These are phyloP conservation scores for Nigrospora osmanthi DNA, from an alignment of 2,329 filamentous ascomycete genomes.

Conservation along the genomic window DNA sequence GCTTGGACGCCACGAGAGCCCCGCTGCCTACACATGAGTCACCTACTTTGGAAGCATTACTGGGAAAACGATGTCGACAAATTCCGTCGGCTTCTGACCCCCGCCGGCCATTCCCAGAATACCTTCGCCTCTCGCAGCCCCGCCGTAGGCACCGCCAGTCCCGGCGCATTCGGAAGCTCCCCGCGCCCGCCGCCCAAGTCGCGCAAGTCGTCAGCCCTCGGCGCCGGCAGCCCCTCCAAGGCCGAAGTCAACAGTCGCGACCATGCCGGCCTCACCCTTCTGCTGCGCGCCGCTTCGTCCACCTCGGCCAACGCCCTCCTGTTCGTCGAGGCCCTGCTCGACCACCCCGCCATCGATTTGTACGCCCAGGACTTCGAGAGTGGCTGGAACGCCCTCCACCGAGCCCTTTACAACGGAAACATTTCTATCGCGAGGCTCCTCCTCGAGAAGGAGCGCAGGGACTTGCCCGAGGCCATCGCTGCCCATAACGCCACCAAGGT, in stretches of 20 bases:
- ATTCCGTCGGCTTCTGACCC: constrained; percentile 83
- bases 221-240: constrained; percentile 35
- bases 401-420: constrained; percentile 85
- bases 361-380: constrained; percentile 85
- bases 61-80: constrained; percentile 96
- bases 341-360: constrained; percentile 76
- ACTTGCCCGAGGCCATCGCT: constrained; percentile 51
- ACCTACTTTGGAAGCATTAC: constrained; percentile 92
- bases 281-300: constrained; percentile 79
- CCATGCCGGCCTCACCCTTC: constrained; percentile 68
- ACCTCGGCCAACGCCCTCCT: constrained; percentile 57
- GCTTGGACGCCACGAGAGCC: constrained; percentile 31
- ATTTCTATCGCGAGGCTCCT: constrained; percentile 77
- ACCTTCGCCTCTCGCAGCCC: constrained; percentile 48
- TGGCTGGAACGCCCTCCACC: constrained; percentile 91
- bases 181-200: constrained; percentile 40
- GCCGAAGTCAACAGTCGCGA: constrained; percentile 82
- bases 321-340: constrained; percentile 73
- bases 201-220: constrained; percentile 44
- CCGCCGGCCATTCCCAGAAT: constrained; percentile 49
- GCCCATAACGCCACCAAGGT: constrained; percentile 52
- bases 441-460: constrained; percentile 66
- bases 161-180: constrained; percentile 32
- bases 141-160: constrained; percentile 5
- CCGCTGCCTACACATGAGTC: constrained; percentile 66